Conservation (phyloP, 2,329 filamentous ascomycete genomes). For the Alternaria ethzedia region DNA sequence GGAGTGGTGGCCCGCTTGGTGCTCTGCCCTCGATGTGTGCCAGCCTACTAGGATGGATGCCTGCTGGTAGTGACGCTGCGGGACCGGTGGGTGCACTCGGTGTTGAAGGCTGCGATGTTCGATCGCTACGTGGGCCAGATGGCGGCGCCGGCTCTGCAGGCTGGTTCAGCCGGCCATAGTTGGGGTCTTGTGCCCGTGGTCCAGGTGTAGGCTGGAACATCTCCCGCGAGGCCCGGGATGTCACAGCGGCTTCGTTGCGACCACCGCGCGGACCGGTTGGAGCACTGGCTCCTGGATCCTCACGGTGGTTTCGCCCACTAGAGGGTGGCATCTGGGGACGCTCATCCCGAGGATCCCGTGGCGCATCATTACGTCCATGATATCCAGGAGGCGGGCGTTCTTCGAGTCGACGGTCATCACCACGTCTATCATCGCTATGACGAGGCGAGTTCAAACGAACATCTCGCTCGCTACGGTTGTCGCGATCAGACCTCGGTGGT, state of each 20-base stretch:
- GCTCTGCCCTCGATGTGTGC: conserved; percentile 48
- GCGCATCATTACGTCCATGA: conserved; percentile 31
- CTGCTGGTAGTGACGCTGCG: conserved; percentile 47
- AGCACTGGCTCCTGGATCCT: conserved; percentile 50
- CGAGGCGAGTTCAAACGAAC: conserved; percentile 40
- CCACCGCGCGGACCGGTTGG: conserved; percentile 62
- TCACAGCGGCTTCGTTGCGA: conserved; percentile 38
- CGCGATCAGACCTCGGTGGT: conserved; percentile 33
- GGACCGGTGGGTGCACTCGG: conserved; percentile 43
- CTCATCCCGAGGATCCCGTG: conserved; percentile 43
- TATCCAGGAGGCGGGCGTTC: conserved; percentile 31
- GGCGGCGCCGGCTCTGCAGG: conserved; percentile 58
- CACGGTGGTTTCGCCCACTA: conserved; percentile 48
- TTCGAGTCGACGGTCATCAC: conserved; percentile 35
- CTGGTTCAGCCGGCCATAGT: conserved; percentile 57
- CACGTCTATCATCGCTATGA: conserved; percentile 30
- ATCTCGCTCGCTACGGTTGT: conserved; percentile 39
- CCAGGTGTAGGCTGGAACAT: conserved; percentile 47
- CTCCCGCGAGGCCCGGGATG: conserved; percentile 45
- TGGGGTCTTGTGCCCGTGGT: conserved; percentile 52
- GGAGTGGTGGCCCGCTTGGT: conserved; percentile 30
- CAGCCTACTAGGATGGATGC: conserved; percentile 63
- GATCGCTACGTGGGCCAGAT: conserved; percentile 59
- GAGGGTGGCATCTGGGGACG: conserved; percentile 29
- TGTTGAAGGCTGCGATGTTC: conserved; percentile 35